phyloP scores from a whole-genome alignment of 805 yeast genomes.

The Kazachstania kunashirensis region DNA sequence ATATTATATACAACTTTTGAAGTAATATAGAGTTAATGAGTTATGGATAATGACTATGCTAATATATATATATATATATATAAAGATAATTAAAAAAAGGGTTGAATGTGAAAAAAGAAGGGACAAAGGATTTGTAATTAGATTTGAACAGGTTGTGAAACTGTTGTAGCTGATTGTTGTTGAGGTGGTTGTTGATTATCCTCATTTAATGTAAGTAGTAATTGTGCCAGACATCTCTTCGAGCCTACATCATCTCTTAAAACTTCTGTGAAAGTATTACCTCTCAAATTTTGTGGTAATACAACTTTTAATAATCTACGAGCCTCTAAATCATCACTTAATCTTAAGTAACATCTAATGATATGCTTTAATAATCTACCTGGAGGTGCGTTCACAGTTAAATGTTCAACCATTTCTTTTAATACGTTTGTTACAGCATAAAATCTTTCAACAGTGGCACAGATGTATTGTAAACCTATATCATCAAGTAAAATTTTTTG shows the following conservation, averaged over 20 bases:
- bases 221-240: conserved; percentile 75
- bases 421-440: conserved; percentile 88
- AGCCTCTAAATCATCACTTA: conserved; percentile 85
- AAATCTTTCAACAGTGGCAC: conserved; percentile 91
- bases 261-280: conserved; percentile 57
- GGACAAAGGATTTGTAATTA: too few species aligned
- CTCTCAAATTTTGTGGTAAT: conserved; percentile 79
- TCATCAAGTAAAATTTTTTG: conserved; percentile 90
- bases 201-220: conserved; percentile 56
- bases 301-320: conserved; percentile 74
- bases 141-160: too few species aligned
- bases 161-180: conserved; percentile 1
- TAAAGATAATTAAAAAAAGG: background rate
- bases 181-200: conserved; percentile 8
- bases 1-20: too few species aligned
- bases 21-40: too few species aligned
- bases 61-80: background rate
- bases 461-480: conserved; percentile 80
- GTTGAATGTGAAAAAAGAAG: background rate
- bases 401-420: conserved; percentile 78
- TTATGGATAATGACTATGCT: conserved; percentile 1
- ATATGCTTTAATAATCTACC: conserved; percentile 86
- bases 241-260: conserved; percentile 83
- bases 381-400: conserved; percentile 57
- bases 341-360: conserved; percentile 82